Base-by-base conservation (phyloP, 2,329 filamentous ascomycete species). In the Talaromyces albobiverticillius region DNA sequence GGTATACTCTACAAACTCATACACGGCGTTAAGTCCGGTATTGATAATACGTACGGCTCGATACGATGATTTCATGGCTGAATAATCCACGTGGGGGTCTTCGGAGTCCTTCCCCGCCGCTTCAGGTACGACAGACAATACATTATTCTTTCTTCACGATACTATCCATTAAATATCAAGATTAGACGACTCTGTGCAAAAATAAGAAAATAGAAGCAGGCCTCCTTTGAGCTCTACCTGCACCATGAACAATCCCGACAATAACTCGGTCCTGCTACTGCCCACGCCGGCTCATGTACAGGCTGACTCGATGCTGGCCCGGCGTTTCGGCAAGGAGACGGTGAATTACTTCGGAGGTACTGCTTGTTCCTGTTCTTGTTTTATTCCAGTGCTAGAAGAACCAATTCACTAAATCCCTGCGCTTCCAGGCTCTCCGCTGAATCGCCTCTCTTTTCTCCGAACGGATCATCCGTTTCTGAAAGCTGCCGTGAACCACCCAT, bases 221-320 rank as follows among this genome's bases (percentile, higher is more conserved):
- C 20, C 29, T 47, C 23, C 43, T 32, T 20, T 18, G 2, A 4
- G 9, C 13, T 13, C 10, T 22, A 9, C 32, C n/a, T 47, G 25
- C 47, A 51, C 26, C 13, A 55, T 55, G 53, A 47, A 48, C 53
- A 36, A 46, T 23, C 23, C 48, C 40, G 25, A 45, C 38, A 14
- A 22, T 8, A 31, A 29, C 25, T 16, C 48, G 13, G 10, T 42
- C 20, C 60, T 66, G 34, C 67, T 74, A 52, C 76, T 85, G 51
- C 83, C 83, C 25, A 75, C 78, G 60, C 82, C 83, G 49, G 80
- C 81, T 34, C 81, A 85, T 68, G 71, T 78, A 54, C 75, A 80
- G 59, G 71, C 81, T 62, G 83, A 86, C 67, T 84, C 82, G 34
- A 77, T 78, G 68, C 64, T 79, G 42, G 71, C 74, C 9, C 70